Percentiles rank a stretch among this genome's conserved stretches.
phyloP scores from a whole-genome alignment of 176 grass and related monocot species.

The Bolboschoenus planiculmis region DNA sequence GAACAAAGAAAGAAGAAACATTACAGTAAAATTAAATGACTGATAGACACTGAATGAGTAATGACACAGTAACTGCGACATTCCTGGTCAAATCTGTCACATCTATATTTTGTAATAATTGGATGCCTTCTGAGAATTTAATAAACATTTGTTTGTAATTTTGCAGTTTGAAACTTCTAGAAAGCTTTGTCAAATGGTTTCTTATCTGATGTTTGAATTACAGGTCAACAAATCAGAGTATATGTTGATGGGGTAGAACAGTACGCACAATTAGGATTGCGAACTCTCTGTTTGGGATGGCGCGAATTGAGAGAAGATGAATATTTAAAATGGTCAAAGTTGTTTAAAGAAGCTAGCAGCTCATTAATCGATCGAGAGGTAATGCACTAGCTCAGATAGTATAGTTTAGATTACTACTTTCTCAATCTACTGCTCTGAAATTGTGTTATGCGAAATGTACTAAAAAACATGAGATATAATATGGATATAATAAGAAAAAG shows the following conservation, averaged over 20 bases:
- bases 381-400: constrained; percentile 18
- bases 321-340: constrained; percentile 68
- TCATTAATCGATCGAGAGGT: constrained; percentile 85
- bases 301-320: constrained; percentile 77
- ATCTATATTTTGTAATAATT: not conserved
- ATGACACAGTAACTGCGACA: not conserved
- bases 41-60: not conserved
- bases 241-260: constrained; percentile 84
- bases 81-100: not conserved
- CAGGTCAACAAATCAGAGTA: constrained; percentile 78
- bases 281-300: constrained; percentile 84
- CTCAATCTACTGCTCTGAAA: not conserved
- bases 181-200: not conserved
- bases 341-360: constrained; percentile 83
- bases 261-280: constrained; percentile 85
- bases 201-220: constrained; percentile 26
- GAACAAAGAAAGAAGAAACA: not conserved
- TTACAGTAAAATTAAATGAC: not conserved
- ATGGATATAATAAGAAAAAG: not conserved
- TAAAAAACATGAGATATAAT: not conserved
- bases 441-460: not conserved
- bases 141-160: not conserved
- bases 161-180: not conserved
- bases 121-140: not conserved
- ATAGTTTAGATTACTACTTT: not conserved